Base-by-base conservation (phyloP, 257 asterid genomes). In the Petunia secreta region DNA sequence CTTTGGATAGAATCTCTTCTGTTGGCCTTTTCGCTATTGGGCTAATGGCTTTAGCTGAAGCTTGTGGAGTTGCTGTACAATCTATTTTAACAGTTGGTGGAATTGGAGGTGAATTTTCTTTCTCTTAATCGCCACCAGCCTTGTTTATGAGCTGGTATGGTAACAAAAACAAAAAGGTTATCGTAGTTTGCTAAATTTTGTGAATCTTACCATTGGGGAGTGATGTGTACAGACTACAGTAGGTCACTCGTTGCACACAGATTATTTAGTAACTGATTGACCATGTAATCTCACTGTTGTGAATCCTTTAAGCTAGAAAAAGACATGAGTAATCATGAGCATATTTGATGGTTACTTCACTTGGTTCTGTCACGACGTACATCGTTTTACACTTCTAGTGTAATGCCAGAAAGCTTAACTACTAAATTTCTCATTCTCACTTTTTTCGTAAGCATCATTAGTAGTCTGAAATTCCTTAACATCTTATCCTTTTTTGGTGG, bases 41-140 rank as follows among this genome's bases (percentile, higher is more conserved):
- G 76, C 79, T 88, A 37, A 87, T 96, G 98, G 92, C 93, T 73
- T 85, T 94, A 82, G 98, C 98, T 25, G 99, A 96, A 87, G 97
- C 93, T 66, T 90, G 90, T 85, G 99, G 99, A 54, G 98, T 96
- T 83, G 97, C 98, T 14, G 91, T 94, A 75, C 99, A 94, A 74
- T 96, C 99, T 83, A 80, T 96, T 84, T 85, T 94, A 59, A 96
- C 99, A 0, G 97, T 96, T 55, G 99, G 99, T 78, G 99, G 99
- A 75, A 84, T 96, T 75, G 99, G 99, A 89, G 99, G 99, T 94
- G 82, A 84, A 86, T 37, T 67, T 85, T 77, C 77, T 25, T 69
- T 48, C 25, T 41, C 58, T 69, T 46, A 41, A 2, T 46, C 46
- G 41, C 43, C 10, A 69, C 77, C 59, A 44, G 43, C 41, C 77